These are phyloP conservation scores for Asterionellopsis glacialis DNA, from an alignment of 108 stramenopile species.

Conservation along the genomic window DNA sequence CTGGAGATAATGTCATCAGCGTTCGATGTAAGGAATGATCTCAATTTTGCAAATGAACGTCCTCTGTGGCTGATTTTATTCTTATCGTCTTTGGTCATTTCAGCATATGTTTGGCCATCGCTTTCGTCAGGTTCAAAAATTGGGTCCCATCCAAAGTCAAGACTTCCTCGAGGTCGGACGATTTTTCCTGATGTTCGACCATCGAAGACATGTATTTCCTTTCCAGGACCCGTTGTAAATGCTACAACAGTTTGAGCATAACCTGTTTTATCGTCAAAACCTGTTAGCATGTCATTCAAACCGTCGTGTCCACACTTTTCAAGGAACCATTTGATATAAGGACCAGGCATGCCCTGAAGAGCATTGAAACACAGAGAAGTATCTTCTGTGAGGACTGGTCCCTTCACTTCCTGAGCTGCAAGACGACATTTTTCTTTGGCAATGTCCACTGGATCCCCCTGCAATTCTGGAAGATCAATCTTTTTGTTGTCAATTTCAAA, in stretches of 20 bases:
- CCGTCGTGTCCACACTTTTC: conserved; percentile 92
- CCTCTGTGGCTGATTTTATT: conserved; percentile 92
- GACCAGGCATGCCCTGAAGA: conserved; percentile 91
- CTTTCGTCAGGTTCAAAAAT: conserved; percentile 59
- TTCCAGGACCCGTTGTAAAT: conserved; percentile 82
- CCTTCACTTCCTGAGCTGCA: conserved; percentile 76
- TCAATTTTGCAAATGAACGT: conserved; percentile 75
- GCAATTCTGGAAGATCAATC: conserved; percentile 92
- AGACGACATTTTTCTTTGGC: conserved; percentile 91
- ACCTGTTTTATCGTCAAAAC: conserved; percentile 89
- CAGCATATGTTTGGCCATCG: conserved; percentile 85
- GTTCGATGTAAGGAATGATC: conserved; percentile 33
- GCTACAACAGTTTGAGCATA: conserved; percentile 97
- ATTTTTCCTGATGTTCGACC: conserved; percentile 85
- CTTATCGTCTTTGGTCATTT: conserved; percentile 92
- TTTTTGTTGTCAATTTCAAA: conserved; percentile 75
- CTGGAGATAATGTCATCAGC: too few species aligned
- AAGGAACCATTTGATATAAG: conserved; percentile 99
- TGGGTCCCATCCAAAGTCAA: conserved; percentile 96
- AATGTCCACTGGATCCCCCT: conserved; percentile 95
- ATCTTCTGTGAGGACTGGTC: conserved; percentile 95
- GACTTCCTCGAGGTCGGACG: conserved; percentile 80
- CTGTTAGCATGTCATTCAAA: conserved; percentile 81
- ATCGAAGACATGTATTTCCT: conserved; percentile 85
- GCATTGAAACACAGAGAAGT: conserved; percentile 96